Base-by-base conservation (phyloP, 2,329 filamentous ascomycete species). In the Pyrenochaeta sp. region DNA sequence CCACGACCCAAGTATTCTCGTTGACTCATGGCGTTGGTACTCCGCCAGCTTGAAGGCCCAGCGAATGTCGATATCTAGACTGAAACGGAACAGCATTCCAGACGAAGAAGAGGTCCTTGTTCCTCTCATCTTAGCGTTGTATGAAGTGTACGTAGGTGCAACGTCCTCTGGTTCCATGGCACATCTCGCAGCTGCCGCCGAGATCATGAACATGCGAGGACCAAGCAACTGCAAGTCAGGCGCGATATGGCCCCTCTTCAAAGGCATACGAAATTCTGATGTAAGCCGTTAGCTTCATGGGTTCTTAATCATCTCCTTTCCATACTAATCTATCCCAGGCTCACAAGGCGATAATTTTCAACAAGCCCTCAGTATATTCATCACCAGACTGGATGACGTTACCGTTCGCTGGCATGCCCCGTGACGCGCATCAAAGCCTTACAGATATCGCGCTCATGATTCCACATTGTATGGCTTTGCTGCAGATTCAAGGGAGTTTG, bases 21-120 rank as follows among this genome's bases (percentile, higher is more conserved):
- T 72, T 2, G 73, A 76, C 25, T 74, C 72, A 0, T 75, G 70
- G 54, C 62, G 66, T 32, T 76, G 72, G 73, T 76, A 76, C 45
- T 71, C 60, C 5, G 54, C 61, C n/a, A 68, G 71, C n/a, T 54
- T 76, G 9, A 61, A 66, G 34, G 59, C 62, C 10, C 72, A 74
- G 36, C 56, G 72, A n/a, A 52, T 50, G 15, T 66, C 72, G 0
- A 55, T 75, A 6, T 55, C 61, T 2, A 65, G 56, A 32, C 50
- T 72, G 7, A 43, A 55, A 10, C 47, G 36, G 2, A 50, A 62
- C 3, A 36, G 30, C n/a, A 69, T 74, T 6, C 73, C 73, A 8
- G 59, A 61, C 30, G 68, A 68, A 1, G 72, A 72, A 52, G 72
- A 75, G 19, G 66, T 74, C 24, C 36, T 74, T 12, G 71, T 73